Base-by-base conservation (phyloP, 441 rosid species). In the Gossypium gossypioides region DNA sequence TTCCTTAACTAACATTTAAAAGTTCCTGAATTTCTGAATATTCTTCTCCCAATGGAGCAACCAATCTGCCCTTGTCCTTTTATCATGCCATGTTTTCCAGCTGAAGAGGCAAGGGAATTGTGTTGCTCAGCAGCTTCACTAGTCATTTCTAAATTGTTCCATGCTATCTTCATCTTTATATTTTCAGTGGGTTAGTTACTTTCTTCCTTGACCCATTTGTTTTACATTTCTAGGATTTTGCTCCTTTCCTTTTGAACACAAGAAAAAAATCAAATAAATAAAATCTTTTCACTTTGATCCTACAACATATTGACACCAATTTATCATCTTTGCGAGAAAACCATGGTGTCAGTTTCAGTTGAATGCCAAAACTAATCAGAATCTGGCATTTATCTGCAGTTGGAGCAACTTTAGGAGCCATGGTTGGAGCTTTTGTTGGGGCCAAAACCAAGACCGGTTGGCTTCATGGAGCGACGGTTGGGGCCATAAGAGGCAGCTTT, bases 351-450 rank as follows among this genome's bases (percentile, higher is more conserved):
- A 25, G 16, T 25, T 58, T 25, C 34, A n/a, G 29, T 57, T 24
- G 16, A 25, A 13, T 58, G 16, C 2, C 69, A 2, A 25, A 22
- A 57, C 9, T 71, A 10, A 71, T 46, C 18, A 7, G 29, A 55
- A 13, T n/a, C 48, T 29, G 18, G 56, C 21, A 55, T 40, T 24
- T 51, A 3, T 68, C 15, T 63, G 55, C 60, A 84, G 86, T 69
- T 57, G 82, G 84, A 4, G 73, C 74, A 3, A 69, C 79, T 18
- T 3, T 81, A 67, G 84, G 85, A 65, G 80, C 72, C 21, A 50
- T 76, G 6, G 25, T 37, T 0, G 85, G 86, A 61, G 77, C 78
- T 18, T 13, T 75, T 48, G 63, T 72, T 18, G 84, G 85, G 46
- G 68, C 82, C n/a, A 80, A 74, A 40, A 65, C 68, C 3, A 55